Evolutionary conservation across 1,284 basidiomycete species (phyloP).

Genomic region (Naganishia liquefaciens): DNA sequence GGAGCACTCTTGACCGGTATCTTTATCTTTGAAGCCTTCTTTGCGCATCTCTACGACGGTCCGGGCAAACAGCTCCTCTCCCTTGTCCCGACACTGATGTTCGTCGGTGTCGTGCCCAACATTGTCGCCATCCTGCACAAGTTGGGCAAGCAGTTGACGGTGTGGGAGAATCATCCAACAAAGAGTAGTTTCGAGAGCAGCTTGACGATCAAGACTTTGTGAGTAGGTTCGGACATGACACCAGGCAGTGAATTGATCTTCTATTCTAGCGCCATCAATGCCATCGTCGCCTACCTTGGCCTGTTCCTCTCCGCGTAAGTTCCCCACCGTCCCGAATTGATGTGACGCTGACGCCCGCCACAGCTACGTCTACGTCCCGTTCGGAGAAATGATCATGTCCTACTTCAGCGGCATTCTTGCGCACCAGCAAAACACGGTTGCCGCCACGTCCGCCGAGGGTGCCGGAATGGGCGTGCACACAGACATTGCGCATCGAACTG

Average conservation of each 20-base stretch:
- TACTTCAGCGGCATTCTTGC: slow-evolving; percentile 56
- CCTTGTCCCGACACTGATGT: slow-evolving; percentile 80
- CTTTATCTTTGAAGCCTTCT: slow-evolving; percentile 85
- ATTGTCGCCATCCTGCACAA: slow-evolving; percentile 76
- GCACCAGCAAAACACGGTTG: slow-evolving; percentile 33
- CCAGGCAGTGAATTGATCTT: not conserved
- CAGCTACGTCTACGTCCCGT: slow-evolving; percentile 83
- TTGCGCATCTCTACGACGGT: slow-evolving; percentile 80
- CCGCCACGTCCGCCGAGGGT: slow-evolving; percentile 37
- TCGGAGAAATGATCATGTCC: slow-evolving; percentile 77
- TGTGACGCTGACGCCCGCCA: not conserved
- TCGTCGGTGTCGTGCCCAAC: slow-evolving; percentile 77
- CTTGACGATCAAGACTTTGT: slow-evolving; percentile 86
- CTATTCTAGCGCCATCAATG: slow-evolving; percentile 64
- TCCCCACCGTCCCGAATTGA: not conserved
- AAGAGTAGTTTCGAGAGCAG: slow-evolving; percentile 73
- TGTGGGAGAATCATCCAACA: slow-evolving; percentile 89
- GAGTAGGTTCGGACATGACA: slow-evolving; percentile 23
- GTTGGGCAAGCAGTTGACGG: slow-evolving; percentile 70
- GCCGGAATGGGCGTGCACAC: slow-evolving; percentile 59
- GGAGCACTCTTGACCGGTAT: slow-evolving; percentile 71
- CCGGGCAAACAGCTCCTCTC: slow-evolving; percentile 75
- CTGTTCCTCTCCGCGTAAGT: slow-evolving; percentile 70
- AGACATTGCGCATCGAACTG: slow-evolving; percentile 56
- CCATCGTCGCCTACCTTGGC: slow-evolving; percentile 84